Evolutionary conservation across 495 filamentous ascomycete genomes (phyloP), one percentile per base, ranked within the genome.

Genomic region (Physcia stellaris): DNA sequence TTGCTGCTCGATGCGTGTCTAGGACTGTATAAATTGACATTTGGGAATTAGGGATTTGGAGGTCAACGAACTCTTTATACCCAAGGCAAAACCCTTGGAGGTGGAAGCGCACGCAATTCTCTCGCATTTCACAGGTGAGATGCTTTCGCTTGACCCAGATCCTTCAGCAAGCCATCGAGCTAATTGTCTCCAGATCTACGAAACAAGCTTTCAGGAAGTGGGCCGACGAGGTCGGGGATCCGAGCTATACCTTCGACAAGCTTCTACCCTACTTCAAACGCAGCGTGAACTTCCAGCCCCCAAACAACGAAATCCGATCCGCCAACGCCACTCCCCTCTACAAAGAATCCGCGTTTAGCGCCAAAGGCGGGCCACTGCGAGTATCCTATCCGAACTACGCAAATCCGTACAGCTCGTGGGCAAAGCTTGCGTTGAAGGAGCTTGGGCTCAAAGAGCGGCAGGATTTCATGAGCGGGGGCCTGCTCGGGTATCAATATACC

Each of bases 161-260:
- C 26, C 26, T 7, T 28, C 26, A 13, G 26, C 26, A 28, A 28
- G 9, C 26, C 7, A 7, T 28, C 9, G 13, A 7, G 13, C 26
- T 13, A 13, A 28, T 13, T 7, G 26, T 13, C 26, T n/a, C n/a
- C 26, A 47, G 67, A 2, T 51, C 50, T 0, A 64, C 60, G 1
- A 46, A 39, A 4, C 62, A 58, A 0, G 48, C 68, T 2, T 63
- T 63, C 42, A 49, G 71, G 11, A 47, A 57, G 47, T 80, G 74
- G 75, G 74, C 74, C 1, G 61, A 72, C 21, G 27, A 42, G 0
- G 71, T 79, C 2, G 62, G 65, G 28, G 76, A 80, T 43, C 24
- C 60, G 1, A 63, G 55, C 32, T 82, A 71, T 41, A 57, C 53
- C 3, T 80, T 61, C 28, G 61, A 71, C 9, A 56, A 64, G 20